Percentiles rank a stretch among this genome's conserved stretches.
Evolutionary conservation across 495 filamentous ascomycete species (phyloP).

Genomic region (Penicillium angulare): DNA sequence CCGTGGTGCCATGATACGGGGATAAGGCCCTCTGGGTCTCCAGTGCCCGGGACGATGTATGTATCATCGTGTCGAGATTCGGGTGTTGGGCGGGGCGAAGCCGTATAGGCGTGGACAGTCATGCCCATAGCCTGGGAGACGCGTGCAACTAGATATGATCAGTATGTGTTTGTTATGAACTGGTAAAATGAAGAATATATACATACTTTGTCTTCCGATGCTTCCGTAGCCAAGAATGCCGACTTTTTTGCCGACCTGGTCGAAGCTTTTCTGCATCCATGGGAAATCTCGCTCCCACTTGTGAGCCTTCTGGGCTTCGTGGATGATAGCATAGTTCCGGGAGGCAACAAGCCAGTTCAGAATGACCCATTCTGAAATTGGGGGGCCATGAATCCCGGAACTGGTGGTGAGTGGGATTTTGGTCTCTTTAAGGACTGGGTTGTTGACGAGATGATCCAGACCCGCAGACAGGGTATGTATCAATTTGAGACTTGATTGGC

Average conservation of each 20-base stretch:
- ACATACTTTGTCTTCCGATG: conserved; percentile 68
- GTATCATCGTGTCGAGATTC: conserved; percentile 59
- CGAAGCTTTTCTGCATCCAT: conserved; percentile 31
- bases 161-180: neutral
- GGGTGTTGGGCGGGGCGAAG: conserved; percentile 53
- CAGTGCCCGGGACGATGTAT: conserved; percentile 72
- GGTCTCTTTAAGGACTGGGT: conserved; percentile 63
- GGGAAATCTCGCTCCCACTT: conserved; percentile 28
- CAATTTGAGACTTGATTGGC: conserved; percentile 54
- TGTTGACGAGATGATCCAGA: conserved; percentile 60
- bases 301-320: conserved; percentile 44
- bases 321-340: conserved; percentile 47
- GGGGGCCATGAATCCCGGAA: conserved; percentile 76
- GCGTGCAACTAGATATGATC: conserved; percentile 48
- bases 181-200: neutral
- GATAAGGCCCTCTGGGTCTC: conserved; percentile 71
- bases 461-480: conserved; percentile 78
- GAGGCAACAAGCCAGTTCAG: conserved; percentile 57
- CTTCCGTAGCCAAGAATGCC: conserved; percentile 84
- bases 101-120: conserved; percentile 80
- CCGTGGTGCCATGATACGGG: conserved; percentile 75
- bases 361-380: conserved; percentile 77
- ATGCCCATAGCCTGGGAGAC: conserved; percentile 73
- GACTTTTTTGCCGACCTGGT: conserved; percentile 56
- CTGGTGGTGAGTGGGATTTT: conserved; percentile 67